Percentiles rank a stretch among this genome's conserved stretches.
These are phyloP conservation scores for Gelatoporia subvermispora DNA, from an alignment of 768 basidiomycete genomes.

Conservation along the genomic window DNA sequence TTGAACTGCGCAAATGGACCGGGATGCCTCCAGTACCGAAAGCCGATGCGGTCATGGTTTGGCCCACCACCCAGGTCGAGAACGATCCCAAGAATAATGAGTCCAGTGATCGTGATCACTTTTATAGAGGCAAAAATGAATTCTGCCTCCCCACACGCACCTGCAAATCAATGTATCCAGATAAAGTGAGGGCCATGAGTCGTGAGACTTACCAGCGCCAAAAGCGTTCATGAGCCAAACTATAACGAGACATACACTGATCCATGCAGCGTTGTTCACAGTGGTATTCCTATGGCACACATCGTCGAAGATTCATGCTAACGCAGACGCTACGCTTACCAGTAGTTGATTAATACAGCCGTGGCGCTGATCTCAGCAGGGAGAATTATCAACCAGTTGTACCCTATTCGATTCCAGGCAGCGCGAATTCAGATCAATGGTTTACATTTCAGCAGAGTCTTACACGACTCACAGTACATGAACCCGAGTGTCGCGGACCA, in stretches of 20 bases:
- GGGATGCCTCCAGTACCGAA: slow-evolving; percentile 46
- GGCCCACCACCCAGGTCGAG: slow-evolving; percentile 57
- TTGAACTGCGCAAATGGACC: slow-evolving; percentile 50
- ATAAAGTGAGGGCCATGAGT: neutral
- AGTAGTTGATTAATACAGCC: slow-evolving; percentile 46
- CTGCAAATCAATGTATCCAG: slow-evolving; percentile 12
- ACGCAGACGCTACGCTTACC: slow-evolving; percentile 25
- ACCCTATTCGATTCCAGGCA: slow-evolving; percentile 17
- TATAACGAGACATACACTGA: slow-evolving; percentile 46
- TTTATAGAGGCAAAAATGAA: slow-evolving; percentile 54
- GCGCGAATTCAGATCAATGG: neutral
- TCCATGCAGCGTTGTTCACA: slow-evolving; percentile 45
- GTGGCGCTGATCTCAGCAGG: slow-evolving; percentile 47
- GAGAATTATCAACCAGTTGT: slow-evolving; percentile 29
- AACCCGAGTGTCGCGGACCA: slow-evolving; percentile 40
- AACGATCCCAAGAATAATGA: slow-evolving; percentile 45
- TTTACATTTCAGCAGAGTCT: neutral
- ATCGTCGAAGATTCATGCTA: neutral
- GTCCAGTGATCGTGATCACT: slow-evolving; percentile 41
- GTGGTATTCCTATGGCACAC: slow-evolving; percentile 6
- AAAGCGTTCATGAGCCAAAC: slow-evolving; percentile 42
- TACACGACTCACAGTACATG: slow-evolving; percentile 29
- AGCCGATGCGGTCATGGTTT: slow-evolving; percentile 46
- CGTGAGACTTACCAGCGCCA: slow-evolving; percentile 29
- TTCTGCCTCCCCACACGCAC: slow-evolving; percentile 43